Evolutionary conservation across 257 asterid genomes (phyloP).

Genomic region (Capsicum baccatum): DNA sequence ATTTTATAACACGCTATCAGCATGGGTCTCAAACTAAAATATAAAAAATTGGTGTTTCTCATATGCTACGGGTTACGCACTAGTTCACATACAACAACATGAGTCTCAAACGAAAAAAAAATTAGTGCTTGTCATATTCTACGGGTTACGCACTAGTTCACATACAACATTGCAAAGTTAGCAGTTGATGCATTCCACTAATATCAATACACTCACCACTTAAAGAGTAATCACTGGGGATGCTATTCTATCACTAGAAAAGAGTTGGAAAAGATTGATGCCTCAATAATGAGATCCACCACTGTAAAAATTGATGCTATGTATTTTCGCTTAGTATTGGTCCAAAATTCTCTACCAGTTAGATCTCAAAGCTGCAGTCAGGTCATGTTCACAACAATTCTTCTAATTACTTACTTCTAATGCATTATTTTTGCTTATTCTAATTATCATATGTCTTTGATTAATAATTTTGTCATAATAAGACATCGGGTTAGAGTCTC

Average conservation of each 20-base stretch:
- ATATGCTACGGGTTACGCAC: too few species aligned
- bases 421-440: too few species aligned
- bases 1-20: too few species aligned
- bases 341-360: not conserved
- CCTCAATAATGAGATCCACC: constrained; percentile 20
- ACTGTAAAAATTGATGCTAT: constrained; percentile 9
- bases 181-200: constrained; percentile 40
- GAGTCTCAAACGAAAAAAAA: too few species aligned
- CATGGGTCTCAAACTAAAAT: too few species aligned
- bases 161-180: constrained; percentile 51
- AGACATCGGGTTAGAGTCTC: too few species aligned
- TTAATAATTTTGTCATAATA: too few species aligned
- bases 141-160: constrained; percentile 30
- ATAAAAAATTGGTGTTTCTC: too few species aligned
- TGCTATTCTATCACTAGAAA: constrained; percentile 17
- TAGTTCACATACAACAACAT: too few species aligned
- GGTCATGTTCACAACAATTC: constrained; percentile 25
- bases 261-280: constrained; percentile 7
- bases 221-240: constrained; percentile 25
- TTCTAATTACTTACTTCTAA: not conserved
- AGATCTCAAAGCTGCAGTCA: not conserved
- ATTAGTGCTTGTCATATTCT: too few species aligned
- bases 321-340: not conserved
- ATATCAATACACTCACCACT: constrained; percentile 43
- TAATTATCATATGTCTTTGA: too few species aligned